Percentiles rank a stretch among this genome's conserved stretches.
Evolutionary conservation across 495 filamentous ascomycete genomes (phyloP).

Genomic region (Lichina pygmaea): DNA sequence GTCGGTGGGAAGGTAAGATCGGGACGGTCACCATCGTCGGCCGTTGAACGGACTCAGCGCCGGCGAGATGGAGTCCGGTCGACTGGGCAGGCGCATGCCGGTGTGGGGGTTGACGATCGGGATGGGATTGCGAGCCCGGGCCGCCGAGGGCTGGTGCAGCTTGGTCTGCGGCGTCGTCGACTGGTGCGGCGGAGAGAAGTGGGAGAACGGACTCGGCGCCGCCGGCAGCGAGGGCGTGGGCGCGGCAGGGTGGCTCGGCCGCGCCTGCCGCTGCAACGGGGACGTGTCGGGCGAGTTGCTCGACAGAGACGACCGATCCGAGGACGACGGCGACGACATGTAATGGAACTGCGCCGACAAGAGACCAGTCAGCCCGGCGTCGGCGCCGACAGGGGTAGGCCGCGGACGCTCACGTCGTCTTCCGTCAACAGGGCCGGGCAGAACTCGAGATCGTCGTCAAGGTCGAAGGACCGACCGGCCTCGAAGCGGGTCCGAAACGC

Average conservation of each 20-base stretch:
- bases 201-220: conserved; percentile 17
- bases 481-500: conserved; percentile 70
- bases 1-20: neutral
- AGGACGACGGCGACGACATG: conserved; percentile 25
- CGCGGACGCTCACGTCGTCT: conserved; percentile 58
- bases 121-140: conserved; percentile 81
- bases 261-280: conserved; percentile 53
- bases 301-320: conserved; percentile 81
- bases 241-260: conserved; percentile 47
- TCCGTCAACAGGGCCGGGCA: conserved; percentile 84
- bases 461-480: conserved; percentile 78
- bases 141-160: conserved; percentile 64
- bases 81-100: conserved; percentile 66
- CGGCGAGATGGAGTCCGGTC: conserved; percentile 72
- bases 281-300: conserved; percentile 88
- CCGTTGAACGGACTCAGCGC: conserved; percentile 33
- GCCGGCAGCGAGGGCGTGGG: conserved; percentile 47
- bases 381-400: neutral
- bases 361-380: conserved; percentile 2
- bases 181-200: conserved; percentile 21
- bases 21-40: conserved; percentile 29
- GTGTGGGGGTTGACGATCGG: conserved; percentile 95
- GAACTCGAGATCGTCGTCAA: conserved; percentile 93
- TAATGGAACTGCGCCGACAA: conserved; percentile 1
- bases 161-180: conserved; percentile 29